These are phyloP conservation scores for Bimuria novae-zelandiae DNA, from an alignment of 2,329 filamentous ascomycete species.

Conservation along the genomic window DNA sequence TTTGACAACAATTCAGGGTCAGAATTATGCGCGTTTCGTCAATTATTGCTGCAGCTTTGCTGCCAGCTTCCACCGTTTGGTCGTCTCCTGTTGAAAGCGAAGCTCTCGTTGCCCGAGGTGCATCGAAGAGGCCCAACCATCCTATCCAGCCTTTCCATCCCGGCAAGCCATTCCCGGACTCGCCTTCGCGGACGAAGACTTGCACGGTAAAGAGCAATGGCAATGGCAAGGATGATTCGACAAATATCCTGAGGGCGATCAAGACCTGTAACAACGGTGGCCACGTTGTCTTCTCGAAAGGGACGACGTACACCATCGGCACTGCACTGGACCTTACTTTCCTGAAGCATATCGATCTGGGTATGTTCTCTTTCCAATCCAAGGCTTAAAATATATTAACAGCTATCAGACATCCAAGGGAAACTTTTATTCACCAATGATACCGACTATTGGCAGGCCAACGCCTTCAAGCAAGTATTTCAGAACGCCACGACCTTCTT, in stretches of 20 bases:
- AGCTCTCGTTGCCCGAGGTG: constrained; percentile 6
- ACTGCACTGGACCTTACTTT: constrained; percentile 69
- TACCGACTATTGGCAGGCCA: constrained; percentile 69
- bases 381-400: constrained; percentile 5
- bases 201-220: constrained; percentile 48
- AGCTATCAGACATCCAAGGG: constrained; percentile 58
- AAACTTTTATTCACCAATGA: constrained; percentile 68
- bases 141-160: constrained; percentile 43
- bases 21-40: constrained; percentile 34
- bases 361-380: constrained; percentile 36
- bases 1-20: background rate
- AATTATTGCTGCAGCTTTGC: constrained; percentile 26
- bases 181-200: constrained; percentile 41
- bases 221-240: constrained; percentile 54
- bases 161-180: constrained; percentile 39
- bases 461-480: constrained; percentile 67
- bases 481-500: constrained; percentile 72
- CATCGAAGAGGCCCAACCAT: constrained; percentile 39
- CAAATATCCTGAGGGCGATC: constrained; percentile 59
- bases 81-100: constrained; percentile 24
- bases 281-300: constrained; percentile 61
- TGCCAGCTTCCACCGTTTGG: constrained; percentile 30
- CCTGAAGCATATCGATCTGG: constrained; percentile 65
- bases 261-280: constrained; percentile 67
- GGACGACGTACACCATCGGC: constrained; percentile 63